Base-by-base conservation (phyloP, 176 grass and related monocot species). In the Carex littledalei region DNA sequence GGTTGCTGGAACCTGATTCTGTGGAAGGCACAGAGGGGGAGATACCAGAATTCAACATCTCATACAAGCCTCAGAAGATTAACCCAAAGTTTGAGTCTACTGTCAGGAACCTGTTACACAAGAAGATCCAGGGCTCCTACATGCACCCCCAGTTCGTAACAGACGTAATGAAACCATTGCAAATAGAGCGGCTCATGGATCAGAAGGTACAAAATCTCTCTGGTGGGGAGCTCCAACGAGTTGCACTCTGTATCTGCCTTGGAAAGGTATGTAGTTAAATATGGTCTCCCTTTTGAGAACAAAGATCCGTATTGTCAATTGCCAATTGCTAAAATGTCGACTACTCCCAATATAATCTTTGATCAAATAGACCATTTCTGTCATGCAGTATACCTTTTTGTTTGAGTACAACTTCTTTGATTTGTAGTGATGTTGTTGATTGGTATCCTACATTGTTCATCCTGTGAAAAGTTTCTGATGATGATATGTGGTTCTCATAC, bases 31-130 rank as follows among this genome's bases (percentile, higher is more conserved):
- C 87, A 3, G 89, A 90, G 17, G 76, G 90, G 80, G 95, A 97
- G 83, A 97, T 97, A 81, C 95, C 95, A 86, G 90, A 97, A 90
- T 97, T 97, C 73, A 94, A 97, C 86, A 90, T 97, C 59, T 97
- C 95, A 29, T 91, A 94, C 83, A 97, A 97, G 61, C 95, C 95
- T 84, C 95, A 97, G 67, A 94, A 94, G 79, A 93, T 97, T n/a
- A 97, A 91, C 67, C 92, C 92, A 1, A 94, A 91, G 82, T 97
- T 97, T 74, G 81, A 84, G 81, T 76, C 84, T 81, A 90, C 89
- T 34, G 95, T 97, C 80, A 91, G 92, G 70, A 86, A 93, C 69
- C 87, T 97, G 87, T 86, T 97, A 61, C 95, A 97, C 75, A 89
- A 90, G 75, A 93, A 90, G 85, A 97, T 97, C 65, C 81, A 92